phyloP scores from a whole-genome alignment of 78 protist species.

The Dictyostelium purpureum region DNA sequence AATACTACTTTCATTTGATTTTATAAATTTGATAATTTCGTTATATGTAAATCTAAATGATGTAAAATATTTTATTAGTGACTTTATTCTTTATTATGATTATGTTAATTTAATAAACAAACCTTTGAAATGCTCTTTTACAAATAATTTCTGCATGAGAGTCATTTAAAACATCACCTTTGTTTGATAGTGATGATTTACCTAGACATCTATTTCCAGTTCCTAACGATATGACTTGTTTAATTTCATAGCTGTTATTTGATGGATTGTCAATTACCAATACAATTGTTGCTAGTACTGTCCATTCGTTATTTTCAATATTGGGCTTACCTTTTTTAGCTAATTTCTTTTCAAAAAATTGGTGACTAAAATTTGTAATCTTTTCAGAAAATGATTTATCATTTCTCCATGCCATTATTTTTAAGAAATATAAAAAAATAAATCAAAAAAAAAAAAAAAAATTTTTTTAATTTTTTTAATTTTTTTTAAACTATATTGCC shows the following conservation, averaged over 20 bases:
- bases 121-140: slow-evolving; percentile 65
- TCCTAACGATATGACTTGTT: slow-evolving; percentile 22
- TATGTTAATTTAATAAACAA: slow-evolving; percentile 4
- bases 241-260: too few species aligned
- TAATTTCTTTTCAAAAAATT: slow-evolving; percentile 9
- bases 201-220: slow-evolving; percentile 73
- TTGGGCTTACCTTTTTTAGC: slow-evolving; percentile 57
- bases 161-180: slow-evolving; percentile 67
- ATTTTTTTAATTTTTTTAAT: too few species aligned
- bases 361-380: neutral
- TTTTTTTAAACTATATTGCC: too few species aligned
- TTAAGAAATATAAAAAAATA: too few species aligned
- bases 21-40: neutral
- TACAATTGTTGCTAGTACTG: slow-evolving; percentile 42
- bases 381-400: slow-evolving; percentile 4
- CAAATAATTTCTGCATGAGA: slow-evolving; percentile 76
- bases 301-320: slow-evolving; percentile 29
- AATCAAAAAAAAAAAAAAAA: too few species aligned
- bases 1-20: neutral
- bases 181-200: neutral
- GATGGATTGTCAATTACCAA: neutral
- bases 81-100: neutral
- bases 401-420: neutral
- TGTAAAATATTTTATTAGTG: neutral
- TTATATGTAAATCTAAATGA: too few species aligned